These are phyloP conservation scores for Erysimum pusillum DNA, from an alignment of 441 rosid species.

Conservation along the genomic window DNA sequence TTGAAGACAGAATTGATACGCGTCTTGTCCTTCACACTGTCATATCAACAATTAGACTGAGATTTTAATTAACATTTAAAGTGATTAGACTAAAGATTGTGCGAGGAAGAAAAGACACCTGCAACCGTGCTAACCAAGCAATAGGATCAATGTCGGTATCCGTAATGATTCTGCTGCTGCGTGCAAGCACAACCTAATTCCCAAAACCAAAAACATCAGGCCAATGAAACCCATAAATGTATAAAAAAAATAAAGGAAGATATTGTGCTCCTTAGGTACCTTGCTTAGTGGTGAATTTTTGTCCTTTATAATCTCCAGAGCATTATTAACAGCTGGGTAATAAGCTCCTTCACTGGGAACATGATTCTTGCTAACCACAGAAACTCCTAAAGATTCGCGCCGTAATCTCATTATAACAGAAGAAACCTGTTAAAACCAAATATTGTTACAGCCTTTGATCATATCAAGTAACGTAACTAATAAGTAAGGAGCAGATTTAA, in stretches of 20 bases:
- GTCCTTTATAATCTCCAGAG: constrained; percentile 66
- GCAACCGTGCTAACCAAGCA: constrained; percentile 79
- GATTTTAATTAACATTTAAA: background rate
- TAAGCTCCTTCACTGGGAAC: constrained; percentile 65
- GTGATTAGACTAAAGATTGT: background rate
- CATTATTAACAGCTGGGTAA: constrained; percentile 70
- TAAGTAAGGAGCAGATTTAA: background rate
- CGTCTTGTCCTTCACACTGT: constrained; percentile 82
- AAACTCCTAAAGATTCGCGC: constrained; percentile 57
- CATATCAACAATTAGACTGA: background rate
- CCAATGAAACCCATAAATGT: constrained; percentile 3
- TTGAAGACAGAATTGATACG: constrained; percentile 92
- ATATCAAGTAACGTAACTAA: background rate
- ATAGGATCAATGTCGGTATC: constrained; percentile 78
- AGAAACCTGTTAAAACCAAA: constrained; percentile 60
- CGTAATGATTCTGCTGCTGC: constrained; percentile 76
- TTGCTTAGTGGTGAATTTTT: constrained; percentile 66
- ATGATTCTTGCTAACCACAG: constrained; percentile 65
- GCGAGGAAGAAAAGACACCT: constrained; percentile 52
- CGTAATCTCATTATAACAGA: constrained; percentile 53
- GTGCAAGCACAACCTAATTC: constrained; percentile 87
- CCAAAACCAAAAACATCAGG: constrained; percentile 21
- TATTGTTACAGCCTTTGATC: background rate
- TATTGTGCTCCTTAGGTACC: constrained; percentile 48
- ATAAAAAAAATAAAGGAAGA: background rate